Conservation (phyloP, 768 basidiomycete species). For the Calocera viscosa region DNA sequence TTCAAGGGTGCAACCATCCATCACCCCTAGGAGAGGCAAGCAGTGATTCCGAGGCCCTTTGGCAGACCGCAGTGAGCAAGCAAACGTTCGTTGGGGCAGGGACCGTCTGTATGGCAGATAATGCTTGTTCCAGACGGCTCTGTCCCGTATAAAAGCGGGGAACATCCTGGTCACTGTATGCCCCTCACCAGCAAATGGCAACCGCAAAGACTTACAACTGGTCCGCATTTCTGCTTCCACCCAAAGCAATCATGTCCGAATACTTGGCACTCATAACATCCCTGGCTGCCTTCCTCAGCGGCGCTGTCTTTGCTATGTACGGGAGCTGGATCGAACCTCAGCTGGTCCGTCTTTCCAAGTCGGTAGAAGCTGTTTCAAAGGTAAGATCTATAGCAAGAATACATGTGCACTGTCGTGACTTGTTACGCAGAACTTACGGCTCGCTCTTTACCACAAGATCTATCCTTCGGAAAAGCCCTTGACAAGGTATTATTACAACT, state of each 20-base stretch:
- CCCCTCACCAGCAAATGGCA: neutral
- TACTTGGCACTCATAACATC: neutral
- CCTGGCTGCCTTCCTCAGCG: neutral
- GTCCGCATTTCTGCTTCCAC: neutral
- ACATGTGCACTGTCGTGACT: neutral
- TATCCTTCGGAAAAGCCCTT: neutral
- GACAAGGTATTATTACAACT: neutral
- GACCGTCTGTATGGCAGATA: neutral
- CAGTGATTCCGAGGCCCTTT: neutral
- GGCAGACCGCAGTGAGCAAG: neutral
- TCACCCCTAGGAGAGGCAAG: neutral
- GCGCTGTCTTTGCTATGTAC: neutral
- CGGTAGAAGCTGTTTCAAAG: neutral
- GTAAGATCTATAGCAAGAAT: neutral
- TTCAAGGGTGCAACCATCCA: neutral
- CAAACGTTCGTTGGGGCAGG: neutral
- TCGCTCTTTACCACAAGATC: neutral
- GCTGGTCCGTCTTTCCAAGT: neutral
- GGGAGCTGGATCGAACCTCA: neutral
- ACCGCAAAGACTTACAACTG: neutral
- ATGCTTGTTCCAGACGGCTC: neutral
- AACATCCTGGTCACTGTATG: neutral
- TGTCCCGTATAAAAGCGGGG: neutral
- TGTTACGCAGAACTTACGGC: neutral
- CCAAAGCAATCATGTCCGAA: neutral